Base-by-base conservation (phyloP, 129 eudicot genomes). In the Artemisia tridentata region DNA sequence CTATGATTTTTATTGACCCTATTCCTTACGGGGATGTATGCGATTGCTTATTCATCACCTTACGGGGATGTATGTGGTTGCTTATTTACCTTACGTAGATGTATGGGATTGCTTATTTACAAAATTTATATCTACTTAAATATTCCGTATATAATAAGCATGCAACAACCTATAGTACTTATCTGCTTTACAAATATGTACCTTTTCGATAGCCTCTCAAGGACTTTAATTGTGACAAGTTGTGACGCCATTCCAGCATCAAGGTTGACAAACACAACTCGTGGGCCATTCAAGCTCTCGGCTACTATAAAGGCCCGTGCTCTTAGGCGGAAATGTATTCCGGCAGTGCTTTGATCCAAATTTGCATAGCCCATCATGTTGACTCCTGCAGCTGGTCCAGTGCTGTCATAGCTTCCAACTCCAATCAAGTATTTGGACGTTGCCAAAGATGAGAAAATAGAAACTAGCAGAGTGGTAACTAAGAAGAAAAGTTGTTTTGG, bases 351-450 rank as follows among this genome's bases (percentile, higher is more conserved):
- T 65, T 87, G 95, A 3, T 82, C 82, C 57, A 84, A 53, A 57
- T 84, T 82, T 66, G 79, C 95, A 58, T 87, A 87, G 12, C 95
- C 95, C 95, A 84, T 87, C 95, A 87, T 87, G 84, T 87, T 87
- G 63, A 87, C 82, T 21, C 84, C 87, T 1, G 88, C 87, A 41
- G 95, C 95, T 12, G 95, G 95, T 25, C 88, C 95, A 0, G 95
- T 87, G 74, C 81, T 82, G 72, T 87, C 95, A 14, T 84, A 80
- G 84, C 90, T 87, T 20, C 95, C 95, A 11, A 87, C 80, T 49
- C 95, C 95, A 12, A 87, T 84, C 80, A 87, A 80, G 69, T 87
- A 84, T 59, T 87, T 80, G 5, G 82, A 71, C 5, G 43, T 73
- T 66, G 72, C 73, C 12, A 21, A 21, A 63, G 47, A n/a, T 13